A percentile compares a stretch with the other conserved stretches of the same genome.
Evolutionary conservation across 2,329 filamentous ascomycete genomes (phyloP).

Genomic region (Nemania serpens): DNA sequence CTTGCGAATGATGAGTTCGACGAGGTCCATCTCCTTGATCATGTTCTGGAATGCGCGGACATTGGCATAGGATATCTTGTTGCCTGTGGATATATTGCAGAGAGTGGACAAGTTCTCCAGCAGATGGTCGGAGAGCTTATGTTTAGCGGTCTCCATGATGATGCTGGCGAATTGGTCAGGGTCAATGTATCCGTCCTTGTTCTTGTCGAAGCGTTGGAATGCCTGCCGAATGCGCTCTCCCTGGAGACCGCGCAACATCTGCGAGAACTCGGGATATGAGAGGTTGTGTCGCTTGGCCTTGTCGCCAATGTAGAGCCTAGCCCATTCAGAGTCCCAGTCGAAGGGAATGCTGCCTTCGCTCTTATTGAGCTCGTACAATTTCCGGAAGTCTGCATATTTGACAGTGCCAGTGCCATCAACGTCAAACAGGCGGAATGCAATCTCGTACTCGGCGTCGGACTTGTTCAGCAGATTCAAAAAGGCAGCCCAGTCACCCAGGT

Average conservation of each 20-base stretch:
- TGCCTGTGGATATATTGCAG: conserved; percentile 90
- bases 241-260: conserved; percentile 95
- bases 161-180: conserved; percentile 96
- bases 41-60: conserved; percentile 98
- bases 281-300: conserved; percentile 87
- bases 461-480: conserved; percentile 95
- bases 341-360: conserved; percentile 85
- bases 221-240: conserved; percentile 95
- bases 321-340: conserved; percentile 97
- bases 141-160: conserved; percentile 86
- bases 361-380: conserved; percentile 86
- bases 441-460: conserved; percentile 97
- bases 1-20: conserved; percentile 89
- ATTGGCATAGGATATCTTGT: conserved; percentile 96
- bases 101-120: conserved; percentile 88
- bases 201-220: conserved; percentile 88
- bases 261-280: conserved; percentile 95
- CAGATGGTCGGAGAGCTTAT: conserved; percentile 97
- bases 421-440: conserved; percentile 96
- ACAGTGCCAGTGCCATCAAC: conserved; percentile 81
- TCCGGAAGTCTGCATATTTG: conserved; percentile 86
- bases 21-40: conserved; percentile 95
- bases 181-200: conserved; percentile 92
- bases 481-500: conserved; percentile 82
- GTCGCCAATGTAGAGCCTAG: conserved; percentile 87